phyloP scores from a whole-genome alignment of 306 rosid genomes.

The Castanospermum australe region DNA sequence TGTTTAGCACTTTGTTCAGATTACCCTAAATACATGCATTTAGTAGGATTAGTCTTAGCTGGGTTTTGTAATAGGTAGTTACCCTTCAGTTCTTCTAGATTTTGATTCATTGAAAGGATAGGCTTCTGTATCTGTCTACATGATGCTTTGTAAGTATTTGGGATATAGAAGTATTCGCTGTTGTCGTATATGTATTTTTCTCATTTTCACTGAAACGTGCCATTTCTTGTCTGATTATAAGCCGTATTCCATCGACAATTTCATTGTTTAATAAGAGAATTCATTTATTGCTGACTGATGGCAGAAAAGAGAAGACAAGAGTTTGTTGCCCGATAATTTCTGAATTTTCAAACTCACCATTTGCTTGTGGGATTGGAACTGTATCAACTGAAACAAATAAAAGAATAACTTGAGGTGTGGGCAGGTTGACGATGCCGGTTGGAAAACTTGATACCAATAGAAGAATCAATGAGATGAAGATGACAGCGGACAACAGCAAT shows the following conservation, averaged over 20 bases:
- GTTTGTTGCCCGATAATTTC: background rate
- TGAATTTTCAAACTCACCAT: too few relatives aligned
- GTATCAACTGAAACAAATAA: too few relatives aligned
- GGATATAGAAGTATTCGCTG: background rate
- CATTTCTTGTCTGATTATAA: background rate
- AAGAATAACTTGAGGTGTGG: too few relatives aligned
- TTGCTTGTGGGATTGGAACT: too few relatives aligned
- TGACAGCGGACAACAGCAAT: too few relatives aligned
- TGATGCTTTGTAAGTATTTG: background rate
- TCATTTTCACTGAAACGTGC: background rate
- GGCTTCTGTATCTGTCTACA: background rate
- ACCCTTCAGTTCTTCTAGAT: background rate
- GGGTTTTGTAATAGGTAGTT: background rate
- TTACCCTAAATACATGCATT: background rate
- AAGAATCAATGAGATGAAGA: too few relatives aligned
- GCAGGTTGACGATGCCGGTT: too few relatives aligned
- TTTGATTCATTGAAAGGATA: background rate
- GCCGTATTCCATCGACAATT: background rate
- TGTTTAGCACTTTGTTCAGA: conserved; percentile 20
- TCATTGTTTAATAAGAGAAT: background rate
- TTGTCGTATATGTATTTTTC: background rate
- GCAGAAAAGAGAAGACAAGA: background rate
- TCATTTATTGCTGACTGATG: background rate
- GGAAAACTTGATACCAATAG: too few relatives aligned
- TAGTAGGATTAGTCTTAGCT: background rate